Conservation (phyloP, 805 yeast species). For the Jamesozyma gamospora region DNA sequence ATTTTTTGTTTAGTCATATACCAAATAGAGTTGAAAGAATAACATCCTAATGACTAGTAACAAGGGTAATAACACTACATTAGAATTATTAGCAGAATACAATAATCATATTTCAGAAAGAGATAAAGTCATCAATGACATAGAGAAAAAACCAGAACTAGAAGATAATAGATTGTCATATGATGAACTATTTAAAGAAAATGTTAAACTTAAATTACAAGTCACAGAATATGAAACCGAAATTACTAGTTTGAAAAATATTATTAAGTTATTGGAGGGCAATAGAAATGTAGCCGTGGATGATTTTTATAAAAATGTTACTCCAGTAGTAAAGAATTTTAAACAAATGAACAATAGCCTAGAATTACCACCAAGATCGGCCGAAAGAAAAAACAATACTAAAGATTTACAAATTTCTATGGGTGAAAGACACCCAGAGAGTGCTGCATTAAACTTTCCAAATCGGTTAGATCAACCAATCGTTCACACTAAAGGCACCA, state of each 20-base stretch:
- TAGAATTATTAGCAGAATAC: slow-evolving; percentile 24
- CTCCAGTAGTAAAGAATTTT: not conserved
- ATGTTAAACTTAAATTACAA: slow-evolving; percentile 20
- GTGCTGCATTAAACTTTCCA: no score
- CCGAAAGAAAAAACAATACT: slow-evolving; percentile 24
- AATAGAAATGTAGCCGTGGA: slow-evolving; percentile 6
- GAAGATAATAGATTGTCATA: slow-evolving; percentile 16
- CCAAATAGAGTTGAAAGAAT: not conserved
- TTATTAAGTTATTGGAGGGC: slow-evolving; percentile 7
- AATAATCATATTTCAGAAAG: slow-evolving; percentile 22
- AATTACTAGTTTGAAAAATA: slow-evolving; percentile 12
- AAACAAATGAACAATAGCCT: slow-evolving; percentile 7
- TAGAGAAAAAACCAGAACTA: slow-evolving; percentile 13
- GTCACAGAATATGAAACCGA: slow-evolving; percentile 21
- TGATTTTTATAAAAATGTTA: slow-evolving; percentile 4
- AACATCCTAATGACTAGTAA: not conserved
- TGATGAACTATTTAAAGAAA: slow-evolving; percentile 26
- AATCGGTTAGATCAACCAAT: no score
- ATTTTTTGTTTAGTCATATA: not conserved
- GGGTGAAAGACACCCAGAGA: no score
- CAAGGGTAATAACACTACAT: slow-evolving; percentile 7
- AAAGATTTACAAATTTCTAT: slow-evolving; percentile 8
- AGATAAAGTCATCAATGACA: slow-evolving; percentile 21
- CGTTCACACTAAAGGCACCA: no score
- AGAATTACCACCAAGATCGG: slow-evolving; percentile 33